Base-by-base conservation (phyloP, 129 eudicot species). In the Chrysanthemum makinoi region DNA sequence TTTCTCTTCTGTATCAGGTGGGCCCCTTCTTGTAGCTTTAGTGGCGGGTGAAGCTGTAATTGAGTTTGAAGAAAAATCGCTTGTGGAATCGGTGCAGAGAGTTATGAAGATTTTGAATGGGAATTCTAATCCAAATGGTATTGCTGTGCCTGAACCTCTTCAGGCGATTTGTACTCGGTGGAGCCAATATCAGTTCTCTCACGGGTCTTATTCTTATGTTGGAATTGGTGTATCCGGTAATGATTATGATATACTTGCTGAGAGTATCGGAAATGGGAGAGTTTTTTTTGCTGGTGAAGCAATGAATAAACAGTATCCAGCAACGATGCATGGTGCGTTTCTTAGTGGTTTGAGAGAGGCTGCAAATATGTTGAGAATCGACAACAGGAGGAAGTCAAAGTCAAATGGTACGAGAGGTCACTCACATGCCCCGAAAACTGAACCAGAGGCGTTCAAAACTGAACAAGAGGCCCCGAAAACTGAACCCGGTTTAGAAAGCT, bases 271-370 rank as follows among this genome's bases (percentile, higher is more conserved):
- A 44, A 81, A 86, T 73, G 88, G 93, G 9, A 81, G 97, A 65
- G 86, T 94, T 30, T 94, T 94, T 80, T 94, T 94, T 71, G 98
- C 97, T 11, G 98, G 98, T 44, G 98, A 94, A 77, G 98, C 98
- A 13, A 94, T 97, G 46, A 94, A 86, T 58, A 94, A 81, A 73
- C 97, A 80, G 80, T 94, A 94, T 84, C 98, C 98, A 18, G 98
- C 98, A 16, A 94, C 98, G 35, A 94, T 94, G 98, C 98, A 94
- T 33, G 98, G 98, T 68, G 98, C 98, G 58, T 94, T 94, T 55
- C 89, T 94, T 0, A 94, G 98, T 72, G 98, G 98, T 75, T 82
- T 94, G 97, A 90, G 98, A 78, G 98, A 94, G 72, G 98, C 98
- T 75, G 98, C 97, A 43, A 87, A 94, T 59, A 94, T 94, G 75